Conservation (phyloP, 441 rosid genomes). For the Populus tomentosa region DNA sequence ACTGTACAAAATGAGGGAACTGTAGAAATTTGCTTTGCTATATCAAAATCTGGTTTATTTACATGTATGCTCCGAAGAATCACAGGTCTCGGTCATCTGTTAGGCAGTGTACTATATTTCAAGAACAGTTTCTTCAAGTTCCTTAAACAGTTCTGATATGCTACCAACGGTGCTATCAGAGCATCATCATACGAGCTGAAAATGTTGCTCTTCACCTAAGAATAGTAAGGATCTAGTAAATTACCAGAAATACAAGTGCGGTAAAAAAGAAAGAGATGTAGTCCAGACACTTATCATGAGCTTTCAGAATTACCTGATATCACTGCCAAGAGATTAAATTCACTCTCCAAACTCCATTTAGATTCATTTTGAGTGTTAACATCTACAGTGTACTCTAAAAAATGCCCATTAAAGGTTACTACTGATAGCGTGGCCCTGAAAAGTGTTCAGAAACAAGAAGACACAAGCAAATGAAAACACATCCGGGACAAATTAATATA, state of each 20-base stretch:
- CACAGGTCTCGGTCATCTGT: background rate
- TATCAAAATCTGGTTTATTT: background rate
- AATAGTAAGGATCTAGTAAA: background rate
- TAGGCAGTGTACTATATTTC: background rate
- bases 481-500: background rate
- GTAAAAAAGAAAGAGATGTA: background rate
- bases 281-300: background rate
- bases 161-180: background rate
- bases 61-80: background rate
- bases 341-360: conserved; percentile 67
- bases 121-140: background rate
- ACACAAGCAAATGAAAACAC: conserved; percentile 9
- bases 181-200: conserved; percentile 26
- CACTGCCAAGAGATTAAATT: conserved; percentile 50
- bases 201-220: conserved; percentile 29
- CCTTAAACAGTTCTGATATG: background rate
- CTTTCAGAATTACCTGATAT: conserved; percentile 19
- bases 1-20: background rate
- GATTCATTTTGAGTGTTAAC: conserved; percentile 48
- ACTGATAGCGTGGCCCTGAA: conserved; percentile 62
- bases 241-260: background rate
- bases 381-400: conserved; percentile 63
- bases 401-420: conserved; percentile 64
- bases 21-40: background rate
- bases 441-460: conserved; percentile 15